Evolutionary conservation across 306 rosid genomes (phyloP).

Genomic region (Begonia loranthoides): DNA sequence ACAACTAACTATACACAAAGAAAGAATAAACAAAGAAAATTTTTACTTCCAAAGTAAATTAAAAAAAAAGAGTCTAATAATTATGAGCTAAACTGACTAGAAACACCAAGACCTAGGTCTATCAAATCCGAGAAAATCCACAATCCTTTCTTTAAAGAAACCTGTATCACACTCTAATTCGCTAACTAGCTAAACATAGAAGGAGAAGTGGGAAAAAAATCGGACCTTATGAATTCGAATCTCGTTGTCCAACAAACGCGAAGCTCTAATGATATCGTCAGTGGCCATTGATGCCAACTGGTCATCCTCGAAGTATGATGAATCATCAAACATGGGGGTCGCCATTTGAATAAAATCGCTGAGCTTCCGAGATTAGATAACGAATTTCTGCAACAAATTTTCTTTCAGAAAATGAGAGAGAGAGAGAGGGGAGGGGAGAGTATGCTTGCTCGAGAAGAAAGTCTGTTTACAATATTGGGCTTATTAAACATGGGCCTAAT

Average conservation of each 20-base stretch:
- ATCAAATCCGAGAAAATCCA: no score
- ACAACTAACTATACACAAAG: background rate
- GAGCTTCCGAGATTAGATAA: no score
- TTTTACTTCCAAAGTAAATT: no score
- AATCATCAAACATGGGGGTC: constrained; percentile 57
- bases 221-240: constrained; percentile 72
- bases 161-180: background rate
- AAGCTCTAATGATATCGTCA: constrained; percentile 58
- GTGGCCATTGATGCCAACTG: constrained; percentile 56
- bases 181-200: background rate
- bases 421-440: no score
- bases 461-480: no score
- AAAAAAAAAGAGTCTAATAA: no score
- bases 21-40: background rate
- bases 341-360: constrained; percentile 33
- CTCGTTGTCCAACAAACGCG: constrained; percentile 76
- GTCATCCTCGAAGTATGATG: constrained; percentile 58
- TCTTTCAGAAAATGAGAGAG: no score
- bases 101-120: no score
- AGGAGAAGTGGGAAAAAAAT: background rate
- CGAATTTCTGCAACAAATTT: no score
- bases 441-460: no score
- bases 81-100: no score
- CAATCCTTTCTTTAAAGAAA: background rate
- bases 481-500: no score